Base-by-base conservation (phyloP, 352 stramenopile genomes). In the Phytophthora tentaculata region DNA sequence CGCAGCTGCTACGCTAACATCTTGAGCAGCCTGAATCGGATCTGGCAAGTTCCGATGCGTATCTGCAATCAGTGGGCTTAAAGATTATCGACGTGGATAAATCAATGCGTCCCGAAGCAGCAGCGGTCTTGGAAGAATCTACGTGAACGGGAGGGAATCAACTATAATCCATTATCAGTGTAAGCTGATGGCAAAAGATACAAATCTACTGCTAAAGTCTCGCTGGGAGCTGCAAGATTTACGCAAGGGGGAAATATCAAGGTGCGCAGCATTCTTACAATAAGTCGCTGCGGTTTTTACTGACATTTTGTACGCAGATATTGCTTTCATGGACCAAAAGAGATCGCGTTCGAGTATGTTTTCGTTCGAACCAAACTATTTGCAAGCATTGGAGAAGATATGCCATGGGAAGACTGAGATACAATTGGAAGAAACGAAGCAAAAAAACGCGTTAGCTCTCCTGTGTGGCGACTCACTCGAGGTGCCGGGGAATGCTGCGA, bases 11-110 rank as follows among this genome's bases (percentile, higher is more conserved):
- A 19, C 64, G 45, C 5, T 29, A 63, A 22, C 12, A 59, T 13
- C 37, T 72, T 37, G 41, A 54, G 14, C 50, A 58, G 16, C 43
- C 49, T 43, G 53, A 61, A 39, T 0, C 56, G 1, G 20, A 68
- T 68, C 43, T 43, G 14, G 10, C 43, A 39, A 50, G 5, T 19
- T 43, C 37, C 32, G 32, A 63, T 3, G 20, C 45, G 2, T 66
- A 67, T 35, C 19, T 71, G 32, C 35, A 53, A 32, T 55, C 43
- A 6, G 52, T 51, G 12, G 64, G 58, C 14, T 53, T 72, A 19
- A 63, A 59, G 23, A 62, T 72, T 29, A 53, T 72, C 26, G 64
- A 72, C 28, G 52, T 72, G 8, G 64, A 72, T 35, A 71, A 61
- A 67, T 72, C 19, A 72, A 72, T 59, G 43, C 45, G 13, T 53